Conservation (phyloP, 176 grass and related monocot genomes). For the Carex myosuroides region DNA sequence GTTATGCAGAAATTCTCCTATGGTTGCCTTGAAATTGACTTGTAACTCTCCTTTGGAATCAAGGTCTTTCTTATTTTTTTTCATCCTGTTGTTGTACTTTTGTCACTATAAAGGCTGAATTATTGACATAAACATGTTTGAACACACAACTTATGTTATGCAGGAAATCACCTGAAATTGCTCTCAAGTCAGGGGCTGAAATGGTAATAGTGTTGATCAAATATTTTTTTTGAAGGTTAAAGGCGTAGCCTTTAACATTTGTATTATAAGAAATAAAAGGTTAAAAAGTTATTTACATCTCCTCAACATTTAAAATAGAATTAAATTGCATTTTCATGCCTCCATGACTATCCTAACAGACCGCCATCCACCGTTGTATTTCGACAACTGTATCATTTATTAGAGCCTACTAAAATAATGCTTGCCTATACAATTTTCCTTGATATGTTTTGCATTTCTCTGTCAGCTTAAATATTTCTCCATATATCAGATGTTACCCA, state of each 20-base stretch:
- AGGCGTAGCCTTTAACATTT: no score
- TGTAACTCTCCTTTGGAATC: conserved; percentile 4
- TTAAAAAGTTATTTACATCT: no score
- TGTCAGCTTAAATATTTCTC: background rate
- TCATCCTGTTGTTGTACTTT: background rate
- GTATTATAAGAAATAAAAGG: no score
- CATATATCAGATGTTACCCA: background rate
- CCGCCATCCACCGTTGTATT: no score
- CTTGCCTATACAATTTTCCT: background rate
- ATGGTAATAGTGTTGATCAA: conserved; percentile 33
- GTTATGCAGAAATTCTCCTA: background rate
- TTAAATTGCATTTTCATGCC: no score
- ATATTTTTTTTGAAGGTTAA: background rate
- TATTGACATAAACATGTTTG: conserved; percentile 25
- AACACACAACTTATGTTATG: conserved; percentile 29
- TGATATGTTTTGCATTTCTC: background rate
- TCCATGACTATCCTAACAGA: no score
- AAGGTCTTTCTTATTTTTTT: background rate
- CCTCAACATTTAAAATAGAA: no score
- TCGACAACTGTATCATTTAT: no score
- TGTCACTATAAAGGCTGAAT: background rate
- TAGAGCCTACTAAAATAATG: conserved; percentile 2
- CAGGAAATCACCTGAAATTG: conserved; percentile 57
- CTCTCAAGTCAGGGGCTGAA: conserved; percentile 20
- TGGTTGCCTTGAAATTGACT: background rate